Conservation (phyloP, 495 filamentous ascomycete genomes). For the Monascus purpureus region DNA sequence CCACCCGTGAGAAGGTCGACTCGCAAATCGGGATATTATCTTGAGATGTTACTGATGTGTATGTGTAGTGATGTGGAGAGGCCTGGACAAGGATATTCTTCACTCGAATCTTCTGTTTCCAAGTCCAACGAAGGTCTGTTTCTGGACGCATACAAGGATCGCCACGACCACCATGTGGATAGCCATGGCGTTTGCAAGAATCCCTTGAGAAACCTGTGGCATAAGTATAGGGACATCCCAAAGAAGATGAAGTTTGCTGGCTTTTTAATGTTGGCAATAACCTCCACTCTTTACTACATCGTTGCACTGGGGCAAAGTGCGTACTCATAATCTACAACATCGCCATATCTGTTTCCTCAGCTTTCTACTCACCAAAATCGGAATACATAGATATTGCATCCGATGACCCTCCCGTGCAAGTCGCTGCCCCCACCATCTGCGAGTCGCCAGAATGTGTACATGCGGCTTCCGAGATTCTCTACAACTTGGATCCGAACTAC, state of each 20-base stretch:
- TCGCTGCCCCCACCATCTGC: too few species aligned
- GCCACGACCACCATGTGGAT: too few species aligned
- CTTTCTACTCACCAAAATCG: too few species aligned
- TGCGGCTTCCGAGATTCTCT: conserved; percentile 52
- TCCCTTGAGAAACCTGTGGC: too few species aligned
- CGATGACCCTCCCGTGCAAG: too few species aligned
- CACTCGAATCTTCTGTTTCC: not conserved
- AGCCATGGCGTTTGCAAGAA: too few species aligned
- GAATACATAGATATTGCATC: too few species aligned
- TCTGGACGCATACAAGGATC: too few species aligned
- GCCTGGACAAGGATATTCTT: not conserved
- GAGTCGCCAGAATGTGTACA: conserved; percentile 51
- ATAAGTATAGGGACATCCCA: too few species aligned
- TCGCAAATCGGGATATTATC: not conserved
- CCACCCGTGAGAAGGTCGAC: conserved; percentile 7
- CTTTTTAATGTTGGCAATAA: not conserved
- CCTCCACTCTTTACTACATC: not conserved
- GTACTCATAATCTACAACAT: too few species aligned
- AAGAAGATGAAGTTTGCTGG: not conserved
- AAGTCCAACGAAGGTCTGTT: not conserved
- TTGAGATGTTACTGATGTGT: not conserved
- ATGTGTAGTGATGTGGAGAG: not conserved
- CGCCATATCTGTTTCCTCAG: too few species aligned
- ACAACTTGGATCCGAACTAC: conserved; percentile 52
- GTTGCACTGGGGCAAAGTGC: too few species aligned